Evolutionary conservation across 495 filamentous ascomycete genomes (phyloP), one percentile per base, ranked within the genome.

Genomic region (Cryomyces minteri): DNA sequence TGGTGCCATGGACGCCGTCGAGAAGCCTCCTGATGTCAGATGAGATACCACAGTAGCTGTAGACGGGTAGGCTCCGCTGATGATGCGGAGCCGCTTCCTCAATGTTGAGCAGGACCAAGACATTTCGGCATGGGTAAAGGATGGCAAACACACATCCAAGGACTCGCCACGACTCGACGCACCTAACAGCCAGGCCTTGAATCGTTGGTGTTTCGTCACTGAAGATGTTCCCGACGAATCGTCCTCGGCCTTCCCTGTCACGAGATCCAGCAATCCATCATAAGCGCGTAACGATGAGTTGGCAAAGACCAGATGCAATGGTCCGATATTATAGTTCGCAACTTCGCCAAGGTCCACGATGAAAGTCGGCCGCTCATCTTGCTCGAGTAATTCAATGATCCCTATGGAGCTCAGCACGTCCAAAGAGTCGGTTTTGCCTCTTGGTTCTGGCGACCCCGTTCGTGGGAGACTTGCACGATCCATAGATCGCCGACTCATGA

Each of bases 351-450:
- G 59, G 48, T 84, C 79, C 11, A 82, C 59, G 44, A 83, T 67
- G 51, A 84, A 82, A 5, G 76, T 79, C 18, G 77, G 78, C 28
- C 79, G 60, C 31, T 75, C 69, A 50, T 83, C 79, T 43, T 74
- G 70, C 41, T 84, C 79, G 40, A 83, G 54, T 28, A 82, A 58
- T 58, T 83, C 80, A 18, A 73, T 51, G 6, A 80, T 61, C 7
- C 75, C 77, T 46, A 84, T 63, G 39, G 65, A 66, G 25, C 64
- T 64, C 6, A 84, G 62, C 18, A 71, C 54, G 39, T 72, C 64
- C 29, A 71, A 45, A 28, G 57, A 50, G 7, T 68, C 61, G 3
- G 58, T 45, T 36, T 54, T 58, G 3, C 63, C 56, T 36, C 60
- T 58, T 10, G 53, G 50, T 33, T 70, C 71, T 31, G 68, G 64